Evolutionary conservation across 192 early-diverging fungal genomes (phyloP).

Genomic region (Umbelopsis ramanniana): DNA sequence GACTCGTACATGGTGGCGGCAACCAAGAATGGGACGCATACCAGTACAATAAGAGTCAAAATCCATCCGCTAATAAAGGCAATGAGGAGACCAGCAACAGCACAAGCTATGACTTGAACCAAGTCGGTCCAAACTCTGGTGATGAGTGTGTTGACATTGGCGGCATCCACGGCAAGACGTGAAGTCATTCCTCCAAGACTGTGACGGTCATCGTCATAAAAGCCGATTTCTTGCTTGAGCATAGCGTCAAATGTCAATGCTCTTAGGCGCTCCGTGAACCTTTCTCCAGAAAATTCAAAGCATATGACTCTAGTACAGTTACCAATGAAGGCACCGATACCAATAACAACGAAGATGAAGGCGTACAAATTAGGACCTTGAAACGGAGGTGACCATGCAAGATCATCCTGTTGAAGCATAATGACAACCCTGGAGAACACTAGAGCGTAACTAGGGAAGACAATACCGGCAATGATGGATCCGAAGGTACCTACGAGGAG

Average conservation of each 20-base stretch:
- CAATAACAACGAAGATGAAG: constrained; percentile 39
- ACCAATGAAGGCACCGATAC: constrained; percentile 25
- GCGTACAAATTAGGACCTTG: constrained; percentile 35
- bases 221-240: constrained; percentile 81
- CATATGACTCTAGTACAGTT: constrained; percentile 20
- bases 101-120: constrained; percentile 11
- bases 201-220: constrained; percentile 76
- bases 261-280: constrained; percentile 33
- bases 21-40: constrained; percentile 58
- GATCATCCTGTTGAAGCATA: constrained; percentile 31
- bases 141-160: constrained; percentile 48
- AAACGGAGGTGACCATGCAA: constrained; percentile 28
- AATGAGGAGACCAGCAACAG: constrained; percentile 41
- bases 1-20: constrained; percentile 53
- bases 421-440: constrained; percentile 56
- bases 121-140: constrained; percentile 43
- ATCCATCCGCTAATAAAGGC: constrained; percentile 79
- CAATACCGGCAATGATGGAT: constrained; percentile 68
- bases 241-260: constrained; percentile 66
- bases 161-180: constrained; percentile 76
- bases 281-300: constrained; percentile 37
- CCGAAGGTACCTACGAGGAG: constrained; percentile 63
- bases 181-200: constrained; percentile 77
- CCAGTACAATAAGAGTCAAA: constrained; percentile 75
- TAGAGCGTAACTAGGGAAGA: constrained; percentile 83